Base-by-base conservation (phyloP, 306 rosid species). In the Sicyos edulis region DNA sequence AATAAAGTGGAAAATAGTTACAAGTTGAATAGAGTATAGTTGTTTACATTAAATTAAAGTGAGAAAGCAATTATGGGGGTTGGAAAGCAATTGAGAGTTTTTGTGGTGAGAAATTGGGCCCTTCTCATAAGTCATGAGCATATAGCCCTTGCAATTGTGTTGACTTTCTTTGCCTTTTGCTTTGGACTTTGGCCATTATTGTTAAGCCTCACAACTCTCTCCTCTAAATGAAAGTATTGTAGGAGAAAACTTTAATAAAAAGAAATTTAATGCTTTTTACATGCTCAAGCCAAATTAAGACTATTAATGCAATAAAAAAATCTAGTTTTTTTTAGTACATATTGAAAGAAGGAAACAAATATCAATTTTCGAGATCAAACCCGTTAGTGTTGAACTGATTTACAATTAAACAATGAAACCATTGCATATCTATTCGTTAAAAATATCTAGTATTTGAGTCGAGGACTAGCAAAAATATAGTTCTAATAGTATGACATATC, bases 1-100 rank as follows among this genome's bases (percentile, higher is more conserved):
- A 65, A 65, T 65, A 42, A 65, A 65, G 71, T 65, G 71, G 8
- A 65, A 37, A 44, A 44, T 44, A 44, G 32, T 42, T 65, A 29
- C 8, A 9, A 40, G 51, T 37, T 63, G 24, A 32, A 63, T 37
- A 63, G 26, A 34, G 22, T 49, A 63, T 9, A n/a, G 22, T 60
- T 60, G 66, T 62, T n/a, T 62, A 34, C 45, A 42, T 65, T 42
- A 19, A 19, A 44, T 44, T 65, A 65, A 65, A 65, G 71, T 11
- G 54, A 42, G 10, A 44, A 11, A 42, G 71, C 54, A 65, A 65
- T 65, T 44, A 65, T 65, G 71, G 29, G 29, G n/a, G 52, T 40
- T n/a, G 54, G 6, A 65, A 65, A 65, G 71, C 54, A 65, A 64
- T 42, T 42, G 70, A 17, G 53, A 54, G 13, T 56, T 20, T 21